Percentiles rank a stretch among this genome's conserved stretches.
phyloP scores from a whole-genome alignment of 352 stramenopile species.

The Achlya hypogyna region DNA sequence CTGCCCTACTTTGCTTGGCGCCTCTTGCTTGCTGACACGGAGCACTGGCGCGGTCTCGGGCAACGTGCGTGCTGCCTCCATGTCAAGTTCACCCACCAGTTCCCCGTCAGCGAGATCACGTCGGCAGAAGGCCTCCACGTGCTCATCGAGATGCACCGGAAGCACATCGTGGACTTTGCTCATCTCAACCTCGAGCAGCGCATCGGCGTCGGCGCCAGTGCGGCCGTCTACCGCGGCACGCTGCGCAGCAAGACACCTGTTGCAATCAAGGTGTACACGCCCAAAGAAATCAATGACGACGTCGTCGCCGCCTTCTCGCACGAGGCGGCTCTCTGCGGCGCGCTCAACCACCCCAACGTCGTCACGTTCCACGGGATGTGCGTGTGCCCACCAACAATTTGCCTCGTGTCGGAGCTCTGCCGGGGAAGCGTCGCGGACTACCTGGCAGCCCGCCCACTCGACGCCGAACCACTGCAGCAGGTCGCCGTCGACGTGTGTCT shows the following conservation, averaged over 20 bases:
- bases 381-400: conserved; percentile 62
- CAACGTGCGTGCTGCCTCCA: conserved; percentile 47
- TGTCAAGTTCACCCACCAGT: conserved; percentile 30
- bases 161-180: conserved; percentile 58
- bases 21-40: conserved; percentile 56
- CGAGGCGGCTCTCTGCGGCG: conserved; percentile 60
- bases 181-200: conserved; percentile 36
- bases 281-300: conserved; percentile 43
- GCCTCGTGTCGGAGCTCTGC: conserved; percentile 55
- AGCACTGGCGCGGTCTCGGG: conserved; percentile 58
- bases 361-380: conserved; percentile 80
- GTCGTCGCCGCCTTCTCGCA: conserved; percentile 67
- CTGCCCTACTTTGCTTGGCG: conserved; percentile 63
- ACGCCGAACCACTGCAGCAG: conserved; percentile 15
- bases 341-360: conserved; percentile 70
- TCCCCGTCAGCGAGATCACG: conserved; percentile 39
- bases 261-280: conserved; percentile 74
- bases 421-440: conserved; percentile 33
- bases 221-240: conserved; percentile 49
- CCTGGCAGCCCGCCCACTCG: background rate
- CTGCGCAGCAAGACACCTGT: conserved; percentile 45
- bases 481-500: conserved; percentile 29
- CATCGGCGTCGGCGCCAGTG: conserved; percentile 45
- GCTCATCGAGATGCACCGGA: conserved; percentile 58
- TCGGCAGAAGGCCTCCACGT: conserved; percentile 56